Conservation (phyloP, 2,329 filamentous ascomycete species). For the Tolypocladium inflatum region DNA sequence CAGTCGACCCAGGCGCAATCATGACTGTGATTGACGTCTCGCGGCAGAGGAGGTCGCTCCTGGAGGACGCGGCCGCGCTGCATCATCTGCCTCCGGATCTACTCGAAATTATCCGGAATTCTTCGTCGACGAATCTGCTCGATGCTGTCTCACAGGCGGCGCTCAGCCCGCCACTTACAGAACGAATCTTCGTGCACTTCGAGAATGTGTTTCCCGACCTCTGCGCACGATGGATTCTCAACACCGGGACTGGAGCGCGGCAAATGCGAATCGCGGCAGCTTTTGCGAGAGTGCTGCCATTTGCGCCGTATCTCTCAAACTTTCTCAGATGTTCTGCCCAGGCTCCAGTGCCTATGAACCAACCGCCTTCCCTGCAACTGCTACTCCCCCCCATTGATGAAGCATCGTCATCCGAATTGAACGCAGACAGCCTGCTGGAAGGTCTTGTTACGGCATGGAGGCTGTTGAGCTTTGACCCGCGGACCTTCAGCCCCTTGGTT, state of each 20-base stretch:
- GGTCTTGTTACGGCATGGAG: constrained; percentile 53
- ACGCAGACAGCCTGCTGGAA: constrained; percentile 15
- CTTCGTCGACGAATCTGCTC: constrained; percentile 57
- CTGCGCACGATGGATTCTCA: constrained; percentile 66
- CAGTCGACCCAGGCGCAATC: constrained; percentile 22
- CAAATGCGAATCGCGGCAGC: constrained; percentile 49
- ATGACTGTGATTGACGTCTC: constrained; percentile 50
- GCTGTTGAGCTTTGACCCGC: constrained; percentile 66
- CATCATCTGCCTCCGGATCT: constrained; percentile 61
- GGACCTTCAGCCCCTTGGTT: constrained; percentile 55
- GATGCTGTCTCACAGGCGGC: constrained; percentile 61
- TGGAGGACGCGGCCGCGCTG: constrained; percentile 43
- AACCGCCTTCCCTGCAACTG: constrained; percentile 17
- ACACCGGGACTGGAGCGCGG: constrained; percentile 27
- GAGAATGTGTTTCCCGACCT: constrained; percentile 71
- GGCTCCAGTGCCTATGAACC: neutral
- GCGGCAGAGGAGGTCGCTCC: constrained; percentile 44
- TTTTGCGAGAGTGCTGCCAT: constrained; percentile 71
- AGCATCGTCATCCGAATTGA: constrained; percentile 10
- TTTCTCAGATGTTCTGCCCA: constrained; percentile 50
- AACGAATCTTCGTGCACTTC: constrained; percentile 65
- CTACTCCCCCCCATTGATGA: constrained; percentile 19
- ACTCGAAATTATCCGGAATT: constrained; percentile 53
- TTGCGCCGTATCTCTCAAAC: constrained; percentile 69
- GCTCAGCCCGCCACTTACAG: constrained; percentile 60